Conservation (phyloP, 1,139 yeast species). For the Scheffersomyces segobiensis region DNA sequence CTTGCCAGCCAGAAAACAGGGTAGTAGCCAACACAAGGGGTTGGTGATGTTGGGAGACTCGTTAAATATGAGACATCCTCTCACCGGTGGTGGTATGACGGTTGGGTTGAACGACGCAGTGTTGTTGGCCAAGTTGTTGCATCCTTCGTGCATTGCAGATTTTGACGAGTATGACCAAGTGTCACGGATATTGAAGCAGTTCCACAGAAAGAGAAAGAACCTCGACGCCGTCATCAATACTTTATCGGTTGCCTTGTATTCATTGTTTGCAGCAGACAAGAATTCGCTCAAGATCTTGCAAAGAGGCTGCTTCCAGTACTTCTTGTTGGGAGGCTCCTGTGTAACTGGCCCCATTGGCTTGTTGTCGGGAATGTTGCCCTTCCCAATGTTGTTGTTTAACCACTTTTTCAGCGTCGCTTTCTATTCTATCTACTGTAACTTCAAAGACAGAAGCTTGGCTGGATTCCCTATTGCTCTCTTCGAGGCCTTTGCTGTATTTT, state of each 20-base stretch:
- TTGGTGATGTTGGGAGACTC: slow-evolving; percentile 88
- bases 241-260: slow-evolving; percentile 84
- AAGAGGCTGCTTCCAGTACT: slow-evolving; percentile 85
- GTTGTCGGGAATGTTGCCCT: slow-evolving; percentile 78
- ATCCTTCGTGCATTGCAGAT: slow-evolving; percentile 56
- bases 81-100: slow-evolving; percentile 99
- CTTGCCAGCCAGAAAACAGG: slow-evolving; percentile 68
- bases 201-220: slow-evolving; percentile 76
- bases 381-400: slow-evolving; percentile 70
- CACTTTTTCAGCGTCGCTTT: slow-evolving; percentile 92
- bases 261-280: slow-evolving; percentile 86
- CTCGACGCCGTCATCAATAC: slow-evolving; percentile 87
- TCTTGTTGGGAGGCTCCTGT: slow-evolving; percentile 80
- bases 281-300: slow-evolving; percentile 68
- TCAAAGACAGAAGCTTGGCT: slow-evolving; percentile 58
- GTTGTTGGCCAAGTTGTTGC: slow-evolving; percentile 58
- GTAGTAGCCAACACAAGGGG: slow-evolving; percentile 63
- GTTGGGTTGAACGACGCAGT: slow-evolving; percentile 91
- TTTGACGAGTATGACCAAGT: slow-evolving; percentile 60
- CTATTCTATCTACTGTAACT: slow-evolving; percentile 73
- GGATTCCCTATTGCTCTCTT: slow-evolving; percentile 74
- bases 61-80: slow-evolving; percentile 95
- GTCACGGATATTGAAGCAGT: slow-evolving; percentile 54
- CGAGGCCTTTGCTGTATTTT: slow-evolving; percentile 67
- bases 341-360: slow-evolving; percentile 79